Conservation (phyloP, 441 rosid genomes). For the Macaranga tanarius region DNA sequence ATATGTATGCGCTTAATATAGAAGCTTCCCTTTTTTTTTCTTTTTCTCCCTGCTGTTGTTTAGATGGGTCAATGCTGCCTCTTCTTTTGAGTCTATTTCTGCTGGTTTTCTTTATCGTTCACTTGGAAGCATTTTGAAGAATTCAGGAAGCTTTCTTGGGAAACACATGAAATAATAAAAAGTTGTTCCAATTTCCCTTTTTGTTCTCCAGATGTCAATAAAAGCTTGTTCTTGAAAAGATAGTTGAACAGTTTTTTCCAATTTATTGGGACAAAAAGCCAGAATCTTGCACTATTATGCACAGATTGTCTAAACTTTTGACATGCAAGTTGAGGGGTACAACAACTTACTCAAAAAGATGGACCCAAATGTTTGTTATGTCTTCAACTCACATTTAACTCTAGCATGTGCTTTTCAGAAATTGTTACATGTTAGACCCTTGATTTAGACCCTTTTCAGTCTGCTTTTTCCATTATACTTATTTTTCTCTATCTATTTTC, state of each 20-base stretch:
- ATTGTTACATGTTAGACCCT: neutral
- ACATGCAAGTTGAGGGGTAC: neutral
- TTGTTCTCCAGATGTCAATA: neutral
- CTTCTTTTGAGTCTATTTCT: neutral
- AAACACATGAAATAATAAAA: neutral
- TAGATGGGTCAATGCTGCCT: neutral
- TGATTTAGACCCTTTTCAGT: slow-evolving; percentile 7
- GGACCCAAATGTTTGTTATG: slow-evolving; percentile 13
- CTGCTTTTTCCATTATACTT: neutral
- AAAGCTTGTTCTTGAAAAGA: slow-evolving; percentile 1
- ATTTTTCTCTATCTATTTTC: neutral
- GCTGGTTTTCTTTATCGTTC: neutral
- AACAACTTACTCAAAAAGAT: neutral
- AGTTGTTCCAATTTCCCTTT: neutral
- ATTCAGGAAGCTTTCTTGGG: neutral
- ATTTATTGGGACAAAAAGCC: slow-evolving; percentile 4
- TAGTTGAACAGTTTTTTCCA: neutral
- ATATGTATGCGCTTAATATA: neutral
- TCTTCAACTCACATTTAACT: neutral
- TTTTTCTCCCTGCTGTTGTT: neutral
- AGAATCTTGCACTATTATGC: neutral
- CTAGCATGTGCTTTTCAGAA: neutral
- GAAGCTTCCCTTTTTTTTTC: neutral
- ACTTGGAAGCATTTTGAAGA: neutral
- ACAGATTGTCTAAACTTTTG: neutral